These are phyloP conservation scores for Lepidium aucheri DNA, from an alignment of 345 rosid species.

Conservation along the genomic window DNA sequence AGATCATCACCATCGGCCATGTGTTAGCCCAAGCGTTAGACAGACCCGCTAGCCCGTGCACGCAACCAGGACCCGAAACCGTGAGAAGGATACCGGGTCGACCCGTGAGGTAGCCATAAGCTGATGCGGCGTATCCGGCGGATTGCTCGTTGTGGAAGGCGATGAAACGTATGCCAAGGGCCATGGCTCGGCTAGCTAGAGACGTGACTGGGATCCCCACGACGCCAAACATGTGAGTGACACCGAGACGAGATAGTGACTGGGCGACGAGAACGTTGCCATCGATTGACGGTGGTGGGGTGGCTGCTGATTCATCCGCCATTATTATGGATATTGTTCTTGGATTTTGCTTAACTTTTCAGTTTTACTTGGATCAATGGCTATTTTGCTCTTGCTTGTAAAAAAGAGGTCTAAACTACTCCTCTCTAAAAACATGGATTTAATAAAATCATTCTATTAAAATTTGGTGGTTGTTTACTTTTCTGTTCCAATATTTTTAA, in stretches of 20 bases:
- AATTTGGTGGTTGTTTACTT: too few relatives aligned
- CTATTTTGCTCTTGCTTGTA: too few relatives aligned
- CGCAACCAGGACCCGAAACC: conserved; percentile 95
- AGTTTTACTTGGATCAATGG: too few relatives aligned
- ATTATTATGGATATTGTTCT: background rate
- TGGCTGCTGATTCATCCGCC: conserved; percentile 21
- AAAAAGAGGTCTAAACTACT: too few relatives aligned
- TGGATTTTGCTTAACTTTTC: background rate
- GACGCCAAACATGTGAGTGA: conserved; percentile 90
- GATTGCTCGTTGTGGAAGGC: conserved; percentile 99
- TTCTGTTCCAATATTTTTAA: too few relatives aligned
- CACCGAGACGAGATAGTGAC: conserved; percentile 63
- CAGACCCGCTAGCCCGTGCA: conserved; percentile 89
- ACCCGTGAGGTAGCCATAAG: conserved; percentile 87
- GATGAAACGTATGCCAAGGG: conserved; percentile 74
- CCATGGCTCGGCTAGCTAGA: conserved; percentile 71
- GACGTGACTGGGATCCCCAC: conserved; percentile 96
- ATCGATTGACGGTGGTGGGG: conserved; percentile 32
- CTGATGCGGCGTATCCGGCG: conserved; percentile 97
- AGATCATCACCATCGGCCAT: conserved; percentile 91
- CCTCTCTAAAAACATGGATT: too few relatives aligned
- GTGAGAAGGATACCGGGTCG: conserved; percentile 80
- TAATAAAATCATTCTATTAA: too few relatives aligned
- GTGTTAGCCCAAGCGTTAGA: conserved; percentile 86
- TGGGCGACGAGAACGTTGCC: conserved; percentile 68